A percentile compares a stretch with the other conserved stretches of the same genome.
Conservation (phyloP, 768 basidiomycete species). For the Rhodotorula toruloides region DNA sequence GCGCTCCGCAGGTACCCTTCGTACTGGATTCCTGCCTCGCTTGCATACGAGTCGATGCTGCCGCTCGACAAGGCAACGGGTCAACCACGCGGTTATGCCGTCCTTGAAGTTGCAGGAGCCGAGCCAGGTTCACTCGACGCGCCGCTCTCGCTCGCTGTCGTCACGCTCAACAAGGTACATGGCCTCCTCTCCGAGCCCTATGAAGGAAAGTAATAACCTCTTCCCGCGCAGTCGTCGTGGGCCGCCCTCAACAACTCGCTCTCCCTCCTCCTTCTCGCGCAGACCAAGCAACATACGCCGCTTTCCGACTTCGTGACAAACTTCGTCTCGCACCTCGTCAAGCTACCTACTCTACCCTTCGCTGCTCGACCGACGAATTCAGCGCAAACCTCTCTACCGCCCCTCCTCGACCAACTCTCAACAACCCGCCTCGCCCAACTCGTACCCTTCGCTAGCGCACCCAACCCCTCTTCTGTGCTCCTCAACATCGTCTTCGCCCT, state of each 20-base stretch:
- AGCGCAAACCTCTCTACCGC: not conserved
- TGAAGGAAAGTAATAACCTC: not conserved
- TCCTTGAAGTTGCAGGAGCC: slow-evolving; percentile 13
- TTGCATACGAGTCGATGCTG: slow-evolving; percentile 31
- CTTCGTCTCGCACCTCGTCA: slow-evolving; percentile 10
- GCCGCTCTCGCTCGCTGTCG: slow-evolving; percentile 17
- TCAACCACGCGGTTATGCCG: slow-evolving; percentile 35
- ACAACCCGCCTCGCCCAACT: not conserved
- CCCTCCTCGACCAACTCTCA: not conserved
- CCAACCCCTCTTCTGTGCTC: not conserved
- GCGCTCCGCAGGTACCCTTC: slow-evolving; percentile 15
- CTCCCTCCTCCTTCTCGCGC: slow-evolving; percentile 22
- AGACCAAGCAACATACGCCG: not conserved
- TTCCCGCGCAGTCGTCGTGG: slow-evolving; percentile 19
- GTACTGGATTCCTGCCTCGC: slow-evolving; percentile 35
- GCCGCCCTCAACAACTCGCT: slow-evolving; percentile 14
- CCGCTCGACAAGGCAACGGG: slow-evolving; percentile 40
- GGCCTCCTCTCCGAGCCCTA: not conserved
- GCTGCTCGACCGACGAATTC: not conserved
- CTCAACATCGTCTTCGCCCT: slow-evolving; percentile 19
- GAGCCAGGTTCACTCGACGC: slow-evolving; percentile 20
- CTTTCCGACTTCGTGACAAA: slow-evolving; percentile 1
- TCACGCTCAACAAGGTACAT: slow-evolving; percentile 36
- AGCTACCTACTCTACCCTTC: not conserved
- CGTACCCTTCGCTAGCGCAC: not conserved